Evolutionary conservation across 2,329 filamentous ascomycete genomes (phyloP).

Genomic region (Colletotrichum godetiae): DNA sequence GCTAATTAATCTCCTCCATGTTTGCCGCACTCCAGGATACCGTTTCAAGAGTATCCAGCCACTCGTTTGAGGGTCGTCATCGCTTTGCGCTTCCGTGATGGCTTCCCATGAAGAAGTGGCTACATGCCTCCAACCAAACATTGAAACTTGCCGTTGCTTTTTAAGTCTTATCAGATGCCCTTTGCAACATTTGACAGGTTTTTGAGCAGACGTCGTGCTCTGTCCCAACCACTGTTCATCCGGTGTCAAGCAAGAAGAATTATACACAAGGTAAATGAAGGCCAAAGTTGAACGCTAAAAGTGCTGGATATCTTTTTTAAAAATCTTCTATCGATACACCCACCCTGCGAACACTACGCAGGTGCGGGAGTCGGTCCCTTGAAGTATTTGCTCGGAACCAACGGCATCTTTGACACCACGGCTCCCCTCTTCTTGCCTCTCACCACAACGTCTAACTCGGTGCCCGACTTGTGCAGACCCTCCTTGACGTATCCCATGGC

Average conservation of each 20-base stretch:
- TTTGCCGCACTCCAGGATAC: constrained; percentile 28
- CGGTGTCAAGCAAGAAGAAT: not conserved
- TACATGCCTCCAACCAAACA: constrained; percentile 3
- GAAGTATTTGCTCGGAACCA: constrained; percentile 83
- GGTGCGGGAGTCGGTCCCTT: constrained; percentile 49
- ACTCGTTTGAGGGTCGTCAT: constrained; percentile 52
- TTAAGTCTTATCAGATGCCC: not conserved
- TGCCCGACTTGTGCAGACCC: constrained; percentile 85
- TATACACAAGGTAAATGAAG: not conserved
- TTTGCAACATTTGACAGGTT: not conserved
- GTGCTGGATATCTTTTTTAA: constrained; percentile 22
- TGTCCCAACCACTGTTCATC: not conserved
- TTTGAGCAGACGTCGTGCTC: not conserved
- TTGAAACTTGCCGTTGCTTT: not conserved
- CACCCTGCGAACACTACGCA: constrained; percentile 11
- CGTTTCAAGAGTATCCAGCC: constrained; percentile 36
- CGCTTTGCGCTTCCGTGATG: constrained; percentile 49
- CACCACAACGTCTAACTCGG: constrained; percentile 81
- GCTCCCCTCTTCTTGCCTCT: constrained; percentile 81
- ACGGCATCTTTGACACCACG: constrained; percentile 88
- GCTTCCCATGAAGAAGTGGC: constrained; percentile 50
- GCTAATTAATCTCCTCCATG: constrained; percentile 21
- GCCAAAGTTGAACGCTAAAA: not conserved
- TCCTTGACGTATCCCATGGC: constrained; percentile 94
- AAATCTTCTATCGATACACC: constrained; percentile 28